phyloP scores from a whole-genome alignment of 1,284 basidiomycete genomes.

The Spongispora temasekensis region DNA sequence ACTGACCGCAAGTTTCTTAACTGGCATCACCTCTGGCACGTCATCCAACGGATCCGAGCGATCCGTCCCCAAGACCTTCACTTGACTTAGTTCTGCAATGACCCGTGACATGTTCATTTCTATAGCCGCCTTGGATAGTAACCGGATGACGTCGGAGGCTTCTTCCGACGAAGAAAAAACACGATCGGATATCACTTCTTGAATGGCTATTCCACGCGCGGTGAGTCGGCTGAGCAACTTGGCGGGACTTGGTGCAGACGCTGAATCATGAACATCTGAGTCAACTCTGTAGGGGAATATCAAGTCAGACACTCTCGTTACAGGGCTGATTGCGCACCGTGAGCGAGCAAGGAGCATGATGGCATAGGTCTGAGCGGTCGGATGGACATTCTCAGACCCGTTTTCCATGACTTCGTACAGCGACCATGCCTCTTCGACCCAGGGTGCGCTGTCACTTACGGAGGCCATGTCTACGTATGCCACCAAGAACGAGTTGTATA shows the following conservation, averaged over 20 bases:
- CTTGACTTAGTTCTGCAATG: conserved; percentile 57
- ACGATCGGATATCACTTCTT: conserved; percentile 59
- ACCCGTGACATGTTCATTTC: conserved; percentile 52
- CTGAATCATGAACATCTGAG: conserved; percentile 29
- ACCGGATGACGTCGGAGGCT: conserved; percentile 53
- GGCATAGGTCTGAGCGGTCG: conserved; percentile 64
- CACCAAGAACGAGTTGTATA: conserved; percentile 59
- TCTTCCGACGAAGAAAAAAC: conserved; percentile 54
- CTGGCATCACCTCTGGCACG: conserved; percentile 62
- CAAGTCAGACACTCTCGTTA: conserved; percentile 1
- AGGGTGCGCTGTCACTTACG: conserved; percentile 44
- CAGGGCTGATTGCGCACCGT: conserved; percentile 41
- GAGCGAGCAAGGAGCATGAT: conserved; percentile 61
- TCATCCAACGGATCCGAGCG: conserved; percentile 46
- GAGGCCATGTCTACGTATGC: conserved; percentile 64
- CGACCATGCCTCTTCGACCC: conserved; percentile 60
- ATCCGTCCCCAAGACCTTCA: conserved; percentile 46
- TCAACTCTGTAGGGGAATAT: conserved; percentile 37
- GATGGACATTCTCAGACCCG: conserved; percentile 48
- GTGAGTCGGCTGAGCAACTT: conserved; percentile 51
- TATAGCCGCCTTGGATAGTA: conserved; percentile 61
- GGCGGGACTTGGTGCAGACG: conserved; percentile 11
- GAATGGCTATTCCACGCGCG: conserved; percentile 51
- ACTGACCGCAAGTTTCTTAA: conserved; percentile 37
- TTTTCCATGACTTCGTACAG: conserved; percentile 59